Conservation (phyloP, 73 alveolate genomes). For the Diophrys appendiculata region DNA sequence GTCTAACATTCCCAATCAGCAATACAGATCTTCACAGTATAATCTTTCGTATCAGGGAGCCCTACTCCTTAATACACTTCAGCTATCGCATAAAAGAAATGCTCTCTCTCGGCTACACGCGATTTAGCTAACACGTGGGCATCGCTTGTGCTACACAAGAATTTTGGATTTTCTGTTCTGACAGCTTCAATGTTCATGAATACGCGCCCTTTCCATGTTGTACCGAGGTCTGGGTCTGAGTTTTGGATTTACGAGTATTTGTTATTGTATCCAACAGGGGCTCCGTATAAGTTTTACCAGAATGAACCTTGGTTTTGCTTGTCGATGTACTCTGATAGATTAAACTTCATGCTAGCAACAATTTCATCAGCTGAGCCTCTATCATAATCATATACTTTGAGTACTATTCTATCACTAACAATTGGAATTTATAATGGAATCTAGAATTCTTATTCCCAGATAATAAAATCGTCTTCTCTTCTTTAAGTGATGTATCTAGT, state of each 20-base stretch:
- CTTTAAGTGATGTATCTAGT: slow-evolving; percentile 64
- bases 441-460: slow-evolving; percentile 57
- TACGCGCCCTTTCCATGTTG: slow-evolving; percentile 83
- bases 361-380: slow-evolving; percentile 55
- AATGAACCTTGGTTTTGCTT: neutral
- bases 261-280: slow-evolving; percentile 55
- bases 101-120: slow-evolving; percentile 1
- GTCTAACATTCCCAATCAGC: slow-evolving; percentile 58
- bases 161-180: slow-evolving; percentile 70
- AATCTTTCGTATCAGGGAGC: slow-evolving; percentile 54
- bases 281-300: slow-evolving; percentile 79
- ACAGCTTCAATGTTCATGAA: slow-evolving; percentile 59
- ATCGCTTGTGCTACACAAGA: slow-evolving; percentile 16
- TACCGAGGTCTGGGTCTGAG: slow-evolving; percentile 71
- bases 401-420: slow-evolving; percentile 42
- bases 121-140: slow-evolving; percentile 21
- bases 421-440: slow-evolving; percentile 64
- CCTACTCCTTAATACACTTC: slow-evolving; percentile 69
- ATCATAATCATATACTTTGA: slow-evolving; percentile 61
- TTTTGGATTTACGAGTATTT: slow-evolving; percentile 64
- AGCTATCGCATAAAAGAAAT: slow-evolving; percentile 61
- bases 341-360: slow-evolving; percentile 59
- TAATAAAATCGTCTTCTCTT: slow-evolving; percentile 42
- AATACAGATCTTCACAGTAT: slow-evolving; percentile 64
- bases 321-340: slow-evolving; percentile 31